phyloP scores from a whole-genome alignment of 345 rosid genomes.

The Raphanus raphanistrum region DNA sequence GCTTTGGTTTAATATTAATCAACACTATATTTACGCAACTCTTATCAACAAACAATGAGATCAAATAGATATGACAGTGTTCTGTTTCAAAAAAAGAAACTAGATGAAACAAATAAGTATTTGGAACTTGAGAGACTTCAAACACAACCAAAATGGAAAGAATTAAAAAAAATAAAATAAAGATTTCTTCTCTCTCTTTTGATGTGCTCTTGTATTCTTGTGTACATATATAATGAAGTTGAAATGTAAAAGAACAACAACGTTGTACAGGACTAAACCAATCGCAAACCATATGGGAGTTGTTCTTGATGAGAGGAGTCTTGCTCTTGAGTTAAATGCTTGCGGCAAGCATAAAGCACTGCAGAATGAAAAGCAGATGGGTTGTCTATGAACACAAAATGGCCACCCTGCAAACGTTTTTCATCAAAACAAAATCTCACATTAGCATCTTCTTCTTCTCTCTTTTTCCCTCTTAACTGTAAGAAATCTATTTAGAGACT shows the following conservation, averaged over 20 bases:
- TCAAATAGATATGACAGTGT: background rate
- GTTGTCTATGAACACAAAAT: constrained; percentile 87
- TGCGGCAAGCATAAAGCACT: constrained; percentile 70
- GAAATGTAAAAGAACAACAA: background rate
- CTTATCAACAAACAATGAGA: background rate
- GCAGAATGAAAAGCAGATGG: constrained; percentile 75
- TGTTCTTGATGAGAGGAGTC: constrained; percentile 48
- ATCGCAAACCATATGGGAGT: constrained; percentile 64
- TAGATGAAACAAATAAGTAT: background rate
- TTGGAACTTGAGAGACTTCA: background rate
- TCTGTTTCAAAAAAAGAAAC: background rate
- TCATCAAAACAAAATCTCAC: constrained; percentile 16
- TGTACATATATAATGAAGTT: constrained; percentile 13
- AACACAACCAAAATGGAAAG: constrained; percentile 1
- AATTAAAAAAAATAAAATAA: background rate
- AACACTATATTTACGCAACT: background rate
- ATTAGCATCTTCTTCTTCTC: constrained; percentile 16
- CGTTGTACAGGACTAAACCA: constrained; percentile 42
- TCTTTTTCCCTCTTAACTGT: background rate
- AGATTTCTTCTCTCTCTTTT: background rate
- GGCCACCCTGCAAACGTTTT: constrained; percentile 63
- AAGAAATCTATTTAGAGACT: constrained; percentile 6
- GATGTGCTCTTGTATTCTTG: constrained; percentile 9
- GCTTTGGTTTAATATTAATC: background rate
- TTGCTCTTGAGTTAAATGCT: constrained; percentile 44